These are phyloP conservation scores for Goniomonas avonlea DNA, from an alignment of 78 protist species.

Conservation along the genomic window DNA sequence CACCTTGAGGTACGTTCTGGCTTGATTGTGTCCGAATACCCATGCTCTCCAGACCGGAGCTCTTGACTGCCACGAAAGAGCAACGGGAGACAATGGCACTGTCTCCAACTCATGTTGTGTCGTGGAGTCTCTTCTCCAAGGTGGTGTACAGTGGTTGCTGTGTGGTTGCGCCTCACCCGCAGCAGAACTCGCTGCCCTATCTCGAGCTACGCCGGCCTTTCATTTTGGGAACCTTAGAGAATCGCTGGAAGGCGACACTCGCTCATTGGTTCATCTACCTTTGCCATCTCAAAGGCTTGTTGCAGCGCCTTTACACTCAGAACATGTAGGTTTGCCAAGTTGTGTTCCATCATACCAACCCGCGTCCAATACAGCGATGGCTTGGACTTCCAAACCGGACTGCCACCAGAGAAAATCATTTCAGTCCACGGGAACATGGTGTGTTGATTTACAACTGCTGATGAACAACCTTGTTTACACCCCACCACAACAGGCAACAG, in stretches of 20 bases:
- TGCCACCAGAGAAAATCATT: background rate
- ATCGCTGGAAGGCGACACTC: background rate
- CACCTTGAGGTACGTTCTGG: too few relatives aligned
- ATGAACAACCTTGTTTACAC: too few relatives aligned
- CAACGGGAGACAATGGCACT: background rate
- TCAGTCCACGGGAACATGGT: background rate
- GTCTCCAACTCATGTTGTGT: background rate
- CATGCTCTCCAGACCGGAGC: too few relatives aligned
- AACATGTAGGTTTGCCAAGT: too few relatives aligned
- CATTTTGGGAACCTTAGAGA: background rate
- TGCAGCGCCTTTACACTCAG: background rate
- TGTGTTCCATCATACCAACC: too few relatives aligned
- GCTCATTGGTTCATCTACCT: background rate
- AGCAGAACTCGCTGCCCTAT: background rate
- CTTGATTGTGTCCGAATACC: too few relatives aligned
- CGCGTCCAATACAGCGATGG: too few relatives aligned
- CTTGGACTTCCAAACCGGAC: background rate
- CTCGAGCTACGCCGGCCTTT: constrained; percentile 2
- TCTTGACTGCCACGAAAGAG: background rate
- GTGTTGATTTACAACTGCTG: too few relatives aligned
- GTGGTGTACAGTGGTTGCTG: too few relatives aligned
- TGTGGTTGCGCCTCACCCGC: too few relatives aligned
- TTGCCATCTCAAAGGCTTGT: background rate
- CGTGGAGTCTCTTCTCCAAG: background rate
- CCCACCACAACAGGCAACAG: too few relatives aligned